Evolutionary conservation across 2,329 filamentous ascomycete species (phyloP).

Genomic region (Escovopsis sp.): DNA sequence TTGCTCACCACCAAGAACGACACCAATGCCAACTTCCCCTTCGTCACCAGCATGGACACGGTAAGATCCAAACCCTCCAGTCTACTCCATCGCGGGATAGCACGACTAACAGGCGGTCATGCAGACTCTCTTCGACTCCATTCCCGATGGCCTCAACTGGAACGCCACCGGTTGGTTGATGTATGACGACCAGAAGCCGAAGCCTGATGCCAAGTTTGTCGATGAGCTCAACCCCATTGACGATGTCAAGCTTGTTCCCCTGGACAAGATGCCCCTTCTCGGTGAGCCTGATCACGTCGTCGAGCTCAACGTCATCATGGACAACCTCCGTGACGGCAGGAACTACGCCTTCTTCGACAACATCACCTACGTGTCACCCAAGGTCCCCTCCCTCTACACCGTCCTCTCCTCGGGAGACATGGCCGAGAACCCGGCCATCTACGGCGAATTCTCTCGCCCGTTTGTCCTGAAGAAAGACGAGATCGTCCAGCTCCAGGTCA

Average conservation of each 20-base stretch:
- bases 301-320: conserved; percentile 47
- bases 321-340: conserved; percentile 44
- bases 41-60: conserved; percentile 55
- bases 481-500: conserved; percentile 61
- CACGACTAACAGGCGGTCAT: too few species aligned
- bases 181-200: conserved; percentile 32
- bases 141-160: conserved; percentile 54
- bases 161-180: conserved; percentile 52
- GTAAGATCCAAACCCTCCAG: too few species aligned
- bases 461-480: conserved; percentile 52
- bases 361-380: conserved; percentile 57
- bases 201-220: conserved; percentile 35
- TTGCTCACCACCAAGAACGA: conserved; percentile 48
- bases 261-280: conserved; percentile 46
- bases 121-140: conserved; percentile 51
- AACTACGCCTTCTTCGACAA: conserved; percentile 57
- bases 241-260: conserved; percentile 55
- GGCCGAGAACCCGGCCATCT: conserved; percentile 42
- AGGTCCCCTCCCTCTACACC: conserved; percentile 69
- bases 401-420: conserved; percentile 47
- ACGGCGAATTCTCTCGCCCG: conserved; percentile 49
- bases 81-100: too few species aligned
- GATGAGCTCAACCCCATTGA: conserved; percentile 54
- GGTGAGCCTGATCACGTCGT: conserved; percentile 47
- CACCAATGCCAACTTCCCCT: conserved; percentile 47